A percentile compares a stretch with the other conserved stretches of the same genome.
These are phyloP conservation scores for Venturiaceae sp. DNA, from an alignment of 2,329 filamentous ascomycete genomes.

Conservation along the genomic window DNA sequence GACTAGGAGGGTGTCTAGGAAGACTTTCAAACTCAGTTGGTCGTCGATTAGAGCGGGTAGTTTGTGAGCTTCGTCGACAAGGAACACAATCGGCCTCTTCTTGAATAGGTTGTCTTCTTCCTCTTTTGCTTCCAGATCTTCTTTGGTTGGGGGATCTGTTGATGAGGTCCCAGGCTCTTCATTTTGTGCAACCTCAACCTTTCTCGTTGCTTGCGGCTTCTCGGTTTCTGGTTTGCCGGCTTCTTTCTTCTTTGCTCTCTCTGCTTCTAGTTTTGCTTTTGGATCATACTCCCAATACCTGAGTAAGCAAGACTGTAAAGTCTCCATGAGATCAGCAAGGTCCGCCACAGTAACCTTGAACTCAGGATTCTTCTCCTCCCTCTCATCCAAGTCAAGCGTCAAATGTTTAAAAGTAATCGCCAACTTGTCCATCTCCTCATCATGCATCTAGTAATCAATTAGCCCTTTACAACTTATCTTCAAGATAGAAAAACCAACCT, in stretches of 20 bases:
- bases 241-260: background rate
- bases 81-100: constrained; percentile 3
- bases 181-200: background rate
- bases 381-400: background rate
- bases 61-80: constrained; percentile 4
- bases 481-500: background rate
- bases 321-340: constrained; percentile 1
- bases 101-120: background rate
- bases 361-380: background rate
- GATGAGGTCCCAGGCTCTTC: background rate
- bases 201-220: background rate
- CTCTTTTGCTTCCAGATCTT: background rate
- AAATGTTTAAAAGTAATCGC: constrained; percentile 2
- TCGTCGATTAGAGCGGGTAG: constrained; percentile 1
- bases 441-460: background rate
- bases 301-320: background rate
- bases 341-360: constrained; percentile 3
- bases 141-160: background rate
- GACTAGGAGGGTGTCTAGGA: constrained; percentile 4
- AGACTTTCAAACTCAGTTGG: constrained; percentile 1
- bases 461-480: background rate
- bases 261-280: background rate
- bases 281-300: constrained; percentile 5
- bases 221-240: background rate
- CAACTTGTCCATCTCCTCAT: constrained; percentile 5